Evolutionary conservation across 2,329 filamentous ascomycete genomes (phyloP).

Genomic region (Cyanodermella asteris): DNA sequence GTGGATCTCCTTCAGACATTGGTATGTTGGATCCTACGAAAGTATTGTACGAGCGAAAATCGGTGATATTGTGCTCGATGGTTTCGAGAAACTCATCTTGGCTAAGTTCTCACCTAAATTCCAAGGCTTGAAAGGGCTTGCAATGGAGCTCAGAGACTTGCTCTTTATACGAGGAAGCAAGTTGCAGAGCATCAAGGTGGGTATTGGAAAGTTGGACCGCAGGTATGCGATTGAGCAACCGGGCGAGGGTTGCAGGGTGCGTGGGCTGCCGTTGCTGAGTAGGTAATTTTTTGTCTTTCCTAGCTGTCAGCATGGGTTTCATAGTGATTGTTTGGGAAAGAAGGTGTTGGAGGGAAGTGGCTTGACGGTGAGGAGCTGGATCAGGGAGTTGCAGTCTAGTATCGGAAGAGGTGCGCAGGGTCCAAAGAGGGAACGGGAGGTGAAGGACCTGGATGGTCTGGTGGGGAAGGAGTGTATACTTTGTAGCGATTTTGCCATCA

Average conservation of each 20-base stretch:
- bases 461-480: constrained; percentile 79
- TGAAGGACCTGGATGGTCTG: constrained; percentile 69
- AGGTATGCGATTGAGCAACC: constrained; percentile 92
- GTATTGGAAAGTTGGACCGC: constrained; percentile 65
- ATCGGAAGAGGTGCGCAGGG: constrained; percentile 54
- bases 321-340: constrained; percentile 75
- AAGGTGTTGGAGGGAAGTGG: constrained; percentile 68
- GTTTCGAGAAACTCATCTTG: too few relatives aligned
- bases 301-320: constrained; percentile 92
- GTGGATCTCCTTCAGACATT: too few relatives aligned
- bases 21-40: too few relatives aligned
- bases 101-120: too few relatives aligned
- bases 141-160: too few relatives aligned
- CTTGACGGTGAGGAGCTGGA: constrained; percentile 51
- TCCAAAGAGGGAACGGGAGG: constrained; percentile 59
- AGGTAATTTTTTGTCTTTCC: constrained; percentile 95
- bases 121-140: too few relatives aligned
- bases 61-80: too few relatives aligned
- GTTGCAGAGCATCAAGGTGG: constrained; percentile 52
- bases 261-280: constrained; percentile 65
- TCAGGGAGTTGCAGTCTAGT: constrained; percentile 64
- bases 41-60: too few relatives aligned
- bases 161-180: too few relatives aligned
- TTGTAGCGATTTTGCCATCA: constrained; percentile 86
- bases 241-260: constrained; percentile 81